These are phyloP conservation scores for Lasiosphaeria hispida DNA, from an alignment of 495 filamentous ascomycete species.

Conservation along the genomic window DNA sequence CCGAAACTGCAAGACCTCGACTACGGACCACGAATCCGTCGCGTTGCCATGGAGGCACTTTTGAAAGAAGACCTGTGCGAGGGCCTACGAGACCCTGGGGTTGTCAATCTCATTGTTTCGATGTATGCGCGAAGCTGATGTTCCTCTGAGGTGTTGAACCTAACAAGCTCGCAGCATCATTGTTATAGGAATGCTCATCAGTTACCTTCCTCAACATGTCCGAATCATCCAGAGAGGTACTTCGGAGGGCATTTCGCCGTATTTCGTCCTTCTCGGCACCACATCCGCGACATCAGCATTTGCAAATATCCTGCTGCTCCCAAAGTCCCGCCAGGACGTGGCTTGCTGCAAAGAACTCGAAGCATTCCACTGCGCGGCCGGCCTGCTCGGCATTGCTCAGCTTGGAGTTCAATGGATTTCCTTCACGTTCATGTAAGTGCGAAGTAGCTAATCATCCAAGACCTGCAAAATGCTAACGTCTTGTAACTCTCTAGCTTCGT, in stretches of 20 bases:
- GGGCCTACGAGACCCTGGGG: slow-evolving; percentile 49
- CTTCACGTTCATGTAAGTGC: slow-evolving; percentile 83
- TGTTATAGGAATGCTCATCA: slow-evolving; percentile 84
- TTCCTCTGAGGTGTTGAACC: neutral
- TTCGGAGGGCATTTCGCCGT: slow-evolving; percentile 93
- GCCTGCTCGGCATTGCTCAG: slow-evolving; percentile 82
- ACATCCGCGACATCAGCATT: slow-evolving; percentile 84
- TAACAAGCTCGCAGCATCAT: slow-evolving; percentile 60
- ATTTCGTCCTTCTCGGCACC: slow-evolving; percentile 87
- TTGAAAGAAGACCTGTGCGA: slow-evolving; percentile 44
- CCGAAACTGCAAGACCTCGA: neutral
- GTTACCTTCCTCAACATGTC: slow-evolving; percentile 91
- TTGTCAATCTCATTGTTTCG: slow-evolving; percentile 61
- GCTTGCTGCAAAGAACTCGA: slow-evolving; percentile 79
- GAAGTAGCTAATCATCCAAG: neutral
- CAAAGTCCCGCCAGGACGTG: slow-evolving; percentile 71
- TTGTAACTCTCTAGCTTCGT: slow-evolving; percentile 58
- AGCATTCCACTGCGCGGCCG: slow-evolving; percentile 79
- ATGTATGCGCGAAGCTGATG: slow-evolving; percentile 44
- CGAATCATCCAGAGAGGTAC: slow-evolving; percentile 83
- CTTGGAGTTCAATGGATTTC: slow-evolving; percentile 87
- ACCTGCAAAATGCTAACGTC: neutral
- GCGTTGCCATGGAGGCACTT: slow-evolving; percentile 34
- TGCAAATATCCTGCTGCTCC: slow-evolving; percentile 85
- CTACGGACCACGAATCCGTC: neutral